A percentile compares a stretch with the other conserved stretches of the same genome.
Conservation (phyloP, 1,284 basidiomycete species). For the Pyrrhoderma lamaoense region DNA sequence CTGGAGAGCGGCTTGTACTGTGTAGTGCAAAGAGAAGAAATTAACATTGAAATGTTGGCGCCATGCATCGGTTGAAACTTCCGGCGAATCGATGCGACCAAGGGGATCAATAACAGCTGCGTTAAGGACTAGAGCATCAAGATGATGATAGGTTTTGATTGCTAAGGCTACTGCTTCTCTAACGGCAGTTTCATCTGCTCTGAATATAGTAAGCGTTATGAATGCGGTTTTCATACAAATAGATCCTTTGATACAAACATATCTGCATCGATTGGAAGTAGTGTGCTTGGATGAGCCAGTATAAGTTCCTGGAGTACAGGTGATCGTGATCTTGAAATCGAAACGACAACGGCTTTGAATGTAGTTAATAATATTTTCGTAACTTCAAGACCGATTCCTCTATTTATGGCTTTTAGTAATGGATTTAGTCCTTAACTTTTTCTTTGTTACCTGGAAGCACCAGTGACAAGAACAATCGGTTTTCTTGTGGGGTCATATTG, state of each 20-base stretch:
- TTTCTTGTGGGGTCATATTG: slow-evolving; percentile 16
- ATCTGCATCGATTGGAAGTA: slow-evolving; percentile 62
- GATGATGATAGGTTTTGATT: slow-evolving; percentile 43
- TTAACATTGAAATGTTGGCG: slow-evolving; percentile 71
- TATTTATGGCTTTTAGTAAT: too few species aligned
- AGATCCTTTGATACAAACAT: slow-evolving; percentile 41
- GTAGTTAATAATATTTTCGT: slow-evolving; percentile 53
- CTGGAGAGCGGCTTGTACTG: slow-evolving; percentile 61
- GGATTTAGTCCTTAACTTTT: too few species aligned
- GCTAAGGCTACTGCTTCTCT: slow-evolving; percentile 42
- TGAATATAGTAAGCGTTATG: slow-evolving; percentile 18
- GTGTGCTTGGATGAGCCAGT: slow-evolving; percentile 34
- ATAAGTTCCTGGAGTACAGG: slow-evolving; percentile 54
- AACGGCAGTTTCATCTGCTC: slow-evolving; percentile 49
- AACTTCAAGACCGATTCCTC: slow-evolving; percentile 79
- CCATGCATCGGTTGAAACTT: slow-evolving; percentile 40
- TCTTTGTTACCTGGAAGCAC: slow-evolving; percentile 55
- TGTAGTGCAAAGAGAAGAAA: slow-evolving; percentile 72
- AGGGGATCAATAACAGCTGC: slow-evolving; percentile 62
- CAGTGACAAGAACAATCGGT: slow-evolving; percentile 62
- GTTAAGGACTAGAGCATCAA: slow-evolving; percentile 76
- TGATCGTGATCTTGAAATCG: slow-evolving; percentile 65
- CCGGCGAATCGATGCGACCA: slow-evolving; percentile 33
- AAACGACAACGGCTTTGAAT: slow-evolving; percentile 61
- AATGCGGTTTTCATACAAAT: slow-evolving; percentile 13